phyloP scores from a whole-genome alignment of 495 filamentous ascomycete genomes.

The Hypoxylon cercidicola region DNA sequence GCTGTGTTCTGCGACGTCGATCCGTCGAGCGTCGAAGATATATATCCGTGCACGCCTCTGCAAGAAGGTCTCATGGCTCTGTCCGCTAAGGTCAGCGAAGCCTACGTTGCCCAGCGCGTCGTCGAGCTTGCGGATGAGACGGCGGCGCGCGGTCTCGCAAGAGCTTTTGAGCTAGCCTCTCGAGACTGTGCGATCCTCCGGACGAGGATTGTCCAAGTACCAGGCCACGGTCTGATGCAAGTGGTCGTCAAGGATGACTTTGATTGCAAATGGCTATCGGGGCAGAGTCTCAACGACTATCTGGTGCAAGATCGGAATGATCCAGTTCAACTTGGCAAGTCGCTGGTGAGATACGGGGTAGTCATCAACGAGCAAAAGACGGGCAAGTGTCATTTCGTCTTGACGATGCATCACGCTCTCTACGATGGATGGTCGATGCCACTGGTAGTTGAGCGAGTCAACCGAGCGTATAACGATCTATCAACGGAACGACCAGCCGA shows the following conservation, averaged over 20 bases:
- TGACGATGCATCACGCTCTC: constrained; percentile 73
- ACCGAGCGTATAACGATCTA: constrained; percentile 48
- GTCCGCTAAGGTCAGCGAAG: constrained; percentile 65
- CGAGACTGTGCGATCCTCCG: constrained; percentile 64
- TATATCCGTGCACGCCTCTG: constrained; percentile 75
- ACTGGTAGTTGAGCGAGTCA: constrained; percentile 65
- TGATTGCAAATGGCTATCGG: constrained; percentile 58
- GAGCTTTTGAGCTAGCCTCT: constrained; percentile 62
- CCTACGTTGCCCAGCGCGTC: constrained; percentile 66
- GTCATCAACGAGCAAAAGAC: constrained; percentile 50
- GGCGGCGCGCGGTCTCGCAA: constrained; percentile 52
- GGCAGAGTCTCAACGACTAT: constrained; percentile 56
- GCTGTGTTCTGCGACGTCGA: constrained; percentile 45
- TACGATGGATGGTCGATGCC: constrained; percentile 76
- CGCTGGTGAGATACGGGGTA: constrained; percentile 65
- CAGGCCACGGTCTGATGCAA: constrained; percentile 65
- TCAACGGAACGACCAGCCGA: constrained; percentile 56
- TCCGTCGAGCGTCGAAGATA: constrained; percentile 60
- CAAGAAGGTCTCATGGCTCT: constrained; percentile 76
- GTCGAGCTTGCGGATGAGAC: constrained; percentile 48
- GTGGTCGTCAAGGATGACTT: constrained; percentile 62
- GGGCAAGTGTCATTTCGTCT: constrained; percentile 60
- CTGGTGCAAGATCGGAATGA: constrained; percentile 55
- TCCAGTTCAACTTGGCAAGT: constrained; percentile 64
- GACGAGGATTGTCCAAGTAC: constrained; percentile 67